Base-by-base conservation (phyloP, 768 basidiomycete genomes). In the Rickenella mellea region DNA sequence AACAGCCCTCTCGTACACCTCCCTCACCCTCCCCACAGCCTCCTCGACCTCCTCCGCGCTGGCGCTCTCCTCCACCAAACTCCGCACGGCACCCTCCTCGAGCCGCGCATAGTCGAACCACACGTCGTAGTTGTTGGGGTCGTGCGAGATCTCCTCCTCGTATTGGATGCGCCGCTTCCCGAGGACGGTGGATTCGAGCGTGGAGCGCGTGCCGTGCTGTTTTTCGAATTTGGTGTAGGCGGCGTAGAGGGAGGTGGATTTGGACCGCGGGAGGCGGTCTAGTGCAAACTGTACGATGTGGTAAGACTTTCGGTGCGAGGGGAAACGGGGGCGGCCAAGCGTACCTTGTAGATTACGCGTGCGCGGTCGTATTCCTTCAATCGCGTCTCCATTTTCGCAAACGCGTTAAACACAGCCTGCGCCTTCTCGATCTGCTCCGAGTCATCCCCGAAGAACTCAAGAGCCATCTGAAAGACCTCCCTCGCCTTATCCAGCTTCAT, bases 161-260 rank as follows among this genome's bases (percentile, higher is more conserved):
- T 99, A 98, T 53, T 98, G 92, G 43, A 99, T 97, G 28, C 96
- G 76, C n/a, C 96, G 80, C 60, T 97, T 99, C 25, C 93, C 93
- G 0, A 97, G 74, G 0, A 99, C 94, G 6, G 96, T 99, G 29
- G 79, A 75, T 59, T 97, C 94, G 20, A 99, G 77, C 0, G 89
- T 82, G 4, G 77, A 73, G 5, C 89, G 80, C 7, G 85, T 82
- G 10, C 96, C 96, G 51, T 92, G 90, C 55, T 98, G 96, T 60
- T 99, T 99, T 66, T 98, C 96, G 48, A 99, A 98, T 57, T 87
- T 90, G 17, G 93, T 94, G 55, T 94, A 99, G 0, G 92, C 75
- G 3, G 92, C 80, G 54, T 98, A 99, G 8, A 99, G 69, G 7
- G 71, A 66, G 1, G 76, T 78, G 5, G 93, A 96, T 61, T 96